phyloP scores from a whole-genome alignment of 306 rosid genomes.

The Gillenia trifoliata region DNA sequence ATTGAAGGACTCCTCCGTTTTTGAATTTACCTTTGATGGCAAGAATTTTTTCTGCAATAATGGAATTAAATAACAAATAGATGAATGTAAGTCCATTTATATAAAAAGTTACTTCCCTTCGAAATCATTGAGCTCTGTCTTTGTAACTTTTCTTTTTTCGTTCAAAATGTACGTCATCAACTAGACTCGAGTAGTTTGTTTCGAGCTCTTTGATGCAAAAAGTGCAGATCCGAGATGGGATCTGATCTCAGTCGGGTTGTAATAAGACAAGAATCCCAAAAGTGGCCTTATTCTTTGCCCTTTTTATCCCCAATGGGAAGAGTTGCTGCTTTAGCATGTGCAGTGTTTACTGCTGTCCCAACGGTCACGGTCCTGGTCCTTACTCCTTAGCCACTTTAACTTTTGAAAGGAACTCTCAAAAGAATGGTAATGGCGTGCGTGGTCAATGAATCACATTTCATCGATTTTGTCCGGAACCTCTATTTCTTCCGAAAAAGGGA shows the following conservation, averaged over 20 bases:
- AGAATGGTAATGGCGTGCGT: constrained; percentile 6
- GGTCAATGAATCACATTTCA: too few relatives aligned
- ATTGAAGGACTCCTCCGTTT: constrained; percentile 26
- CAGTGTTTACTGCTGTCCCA: constrained; percentile 15
- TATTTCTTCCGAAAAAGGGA: not conserved
- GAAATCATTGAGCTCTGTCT: not conserved
- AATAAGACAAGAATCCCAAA: not conserved
- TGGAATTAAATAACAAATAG: too few relatives aligned
- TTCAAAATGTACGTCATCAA: not conserved
- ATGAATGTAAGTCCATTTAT: too few relatives aligned
- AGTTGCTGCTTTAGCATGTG: constrained; percentile 20
- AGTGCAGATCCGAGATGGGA: not conserved
- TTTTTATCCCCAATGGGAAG: not conserved
- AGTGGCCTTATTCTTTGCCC: constrained; percentile 2
- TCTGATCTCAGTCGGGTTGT: not conserved
- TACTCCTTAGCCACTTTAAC: constrained; percentile 21
- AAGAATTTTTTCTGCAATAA: constrained; percentile 23
- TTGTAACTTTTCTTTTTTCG: not conserved
- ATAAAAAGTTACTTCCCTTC: not conserved
- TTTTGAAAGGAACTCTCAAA: constrained; percentile 21
- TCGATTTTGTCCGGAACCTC: too few relatives aligned
- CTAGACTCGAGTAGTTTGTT: not conserved
- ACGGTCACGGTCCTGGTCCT: constrained; percentile 19
- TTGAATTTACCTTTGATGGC: constrained; percentile 14
- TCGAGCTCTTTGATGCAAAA: not conserved